These are phyloP conservation scores for Blastocystis sp. DNA, from an alignment of 352 stramenopile genomes.

Conservation along the genomic window DNA sequence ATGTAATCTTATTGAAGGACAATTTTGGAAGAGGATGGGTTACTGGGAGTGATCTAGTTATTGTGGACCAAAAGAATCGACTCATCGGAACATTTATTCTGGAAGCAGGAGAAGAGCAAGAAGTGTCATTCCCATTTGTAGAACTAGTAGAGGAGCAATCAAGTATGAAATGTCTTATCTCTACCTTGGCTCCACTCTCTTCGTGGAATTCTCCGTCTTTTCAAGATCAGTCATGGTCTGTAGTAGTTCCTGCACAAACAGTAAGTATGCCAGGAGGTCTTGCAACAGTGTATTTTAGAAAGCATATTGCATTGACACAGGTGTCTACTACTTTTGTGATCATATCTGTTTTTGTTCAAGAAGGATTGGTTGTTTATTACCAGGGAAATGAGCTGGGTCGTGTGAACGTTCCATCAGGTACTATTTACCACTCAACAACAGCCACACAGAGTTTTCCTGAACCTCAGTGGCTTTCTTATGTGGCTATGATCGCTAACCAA, in stretches of 20 bases:
- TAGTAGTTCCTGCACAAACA: background rate
- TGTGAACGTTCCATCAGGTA: background rate
- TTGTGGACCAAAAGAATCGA: background rate
- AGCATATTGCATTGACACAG: background rate
- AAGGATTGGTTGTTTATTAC: background rate
- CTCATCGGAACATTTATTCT: background rate
- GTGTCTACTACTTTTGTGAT: background rate
- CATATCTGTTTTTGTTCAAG: background rate
- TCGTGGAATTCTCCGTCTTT: background rate
- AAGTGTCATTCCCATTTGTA: background rate
- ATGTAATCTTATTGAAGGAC: background rate
- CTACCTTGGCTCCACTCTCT: background rate
- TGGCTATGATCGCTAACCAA: background rate
- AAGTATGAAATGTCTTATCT: background rate
- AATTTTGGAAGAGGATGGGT: background rate
- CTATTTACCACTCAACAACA: background rate
- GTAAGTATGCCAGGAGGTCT: background rate
- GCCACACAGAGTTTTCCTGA: background rate
- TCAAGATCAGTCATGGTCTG: background rate
- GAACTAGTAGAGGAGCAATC: background rate
- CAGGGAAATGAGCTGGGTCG: background rate
- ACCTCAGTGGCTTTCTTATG: background rate
- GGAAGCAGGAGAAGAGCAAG: background rate
- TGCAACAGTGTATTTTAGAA: constrained; percentile 18
- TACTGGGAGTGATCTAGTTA: background rate